Evolutionary conservation across 441 rosid species (phyloP), one percentile per base, ranked within the genome.

Genomic region (Pelargonium exstipulatum): DNA sequence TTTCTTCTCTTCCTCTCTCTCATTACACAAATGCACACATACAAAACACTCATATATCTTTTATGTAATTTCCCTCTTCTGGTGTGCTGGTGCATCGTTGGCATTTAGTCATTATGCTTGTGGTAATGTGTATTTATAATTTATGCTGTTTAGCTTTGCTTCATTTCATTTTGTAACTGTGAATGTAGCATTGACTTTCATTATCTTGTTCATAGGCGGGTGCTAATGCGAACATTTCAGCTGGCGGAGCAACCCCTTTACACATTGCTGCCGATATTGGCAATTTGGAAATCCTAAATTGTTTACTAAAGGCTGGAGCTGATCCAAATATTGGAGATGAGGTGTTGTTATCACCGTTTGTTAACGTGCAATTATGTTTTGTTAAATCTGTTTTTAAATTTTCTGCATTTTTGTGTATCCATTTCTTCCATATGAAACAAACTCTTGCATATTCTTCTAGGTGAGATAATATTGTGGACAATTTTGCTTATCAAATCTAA

Each of bases 191-290:
- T 57, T 57, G 14, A 62, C 63, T 35, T 4, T 74, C 24, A 2
- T 63, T 71, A 78, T 64, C n/a, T 69, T 60, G 29, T 70, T 13
- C 77, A 82, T 83, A 94, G 96, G 93, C 87, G 3, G 97, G 94
- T 78, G 97, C 89, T 62, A 80, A 86, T 49, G 97, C 85, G 58
- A 90, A 94, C 68, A 74, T 90, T 69, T 71, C 67, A 74, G 93
- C 96, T 78, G 95, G 97, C 76, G 97, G 97, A 71, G 91, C 95
- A 67, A 94, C 96, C 42, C 92, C 97, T 10, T 80, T 94, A 87
- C 97, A 94, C 71, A 84, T 90, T 78, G 96, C 97, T 6, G 95
- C 95, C 53, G 95, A 94, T 77, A 75, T 64, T 67, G 98, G 96
- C 67, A 85, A 68, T 77, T 69, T 76, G n/a, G 93, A 90, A 67